These are phyloP conservation scores for Oidiodendron maius DNA, from an alignment of 495 filamentous ascomycete genomes.

Conservation along the genomic window DNA sequence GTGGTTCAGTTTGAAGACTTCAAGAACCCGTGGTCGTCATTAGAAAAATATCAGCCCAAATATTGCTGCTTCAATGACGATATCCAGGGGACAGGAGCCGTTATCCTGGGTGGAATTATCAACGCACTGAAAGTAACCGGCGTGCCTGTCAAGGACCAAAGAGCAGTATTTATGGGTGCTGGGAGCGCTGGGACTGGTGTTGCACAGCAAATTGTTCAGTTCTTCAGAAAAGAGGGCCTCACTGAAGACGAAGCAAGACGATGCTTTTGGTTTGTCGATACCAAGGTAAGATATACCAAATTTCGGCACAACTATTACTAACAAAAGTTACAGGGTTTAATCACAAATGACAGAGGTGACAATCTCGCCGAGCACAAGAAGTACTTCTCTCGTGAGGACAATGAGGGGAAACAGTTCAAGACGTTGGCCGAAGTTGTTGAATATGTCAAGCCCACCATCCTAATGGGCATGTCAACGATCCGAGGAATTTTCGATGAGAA, in stretches of 20 bases:
- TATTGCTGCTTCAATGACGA: constrained; percentile 84
- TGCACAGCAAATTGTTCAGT: constrained; percentile 72
- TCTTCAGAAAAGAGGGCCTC: constrained; percentile 71
- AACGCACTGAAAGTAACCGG: constrained; percentile 65
- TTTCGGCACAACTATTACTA: not conserved
- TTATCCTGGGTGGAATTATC: constrained; percentile 72
- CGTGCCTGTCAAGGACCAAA: constrained; percentile 64
- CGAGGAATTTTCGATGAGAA: constrained; percentile 68
- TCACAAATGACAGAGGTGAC: constrained; percentile 71
- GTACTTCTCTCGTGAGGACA: constrained; percentile 74
- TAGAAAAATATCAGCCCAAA: constrained; percentile 63
- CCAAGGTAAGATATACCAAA: constrained; percentile 31
- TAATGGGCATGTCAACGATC: constrained; percentile 76
- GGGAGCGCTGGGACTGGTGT: constrained; percentile 76
- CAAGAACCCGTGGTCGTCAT: constrained; percentile 78
- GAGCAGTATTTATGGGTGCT: constrained; percentile 73
- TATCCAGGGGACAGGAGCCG: constrained; percentile 77
- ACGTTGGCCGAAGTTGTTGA: constrained; percentile 65
- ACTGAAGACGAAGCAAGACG: constrained; percentile 66
- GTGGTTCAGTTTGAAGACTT: constrained; percentile 84
- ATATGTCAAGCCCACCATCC: constrained; percentile 69
- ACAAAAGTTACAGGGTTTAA: constrained; percentile 47
- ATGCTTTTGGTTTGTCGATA: constrained; percentile 80
- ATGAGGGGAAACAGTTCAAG: constrained; percentile 65
- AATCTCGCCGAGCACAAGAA: constrained; percentile 74